Conservation (phyloP, 2,329 filamentous ascomycete species). For the Sclerotinia sclerotiorum region DNA sequence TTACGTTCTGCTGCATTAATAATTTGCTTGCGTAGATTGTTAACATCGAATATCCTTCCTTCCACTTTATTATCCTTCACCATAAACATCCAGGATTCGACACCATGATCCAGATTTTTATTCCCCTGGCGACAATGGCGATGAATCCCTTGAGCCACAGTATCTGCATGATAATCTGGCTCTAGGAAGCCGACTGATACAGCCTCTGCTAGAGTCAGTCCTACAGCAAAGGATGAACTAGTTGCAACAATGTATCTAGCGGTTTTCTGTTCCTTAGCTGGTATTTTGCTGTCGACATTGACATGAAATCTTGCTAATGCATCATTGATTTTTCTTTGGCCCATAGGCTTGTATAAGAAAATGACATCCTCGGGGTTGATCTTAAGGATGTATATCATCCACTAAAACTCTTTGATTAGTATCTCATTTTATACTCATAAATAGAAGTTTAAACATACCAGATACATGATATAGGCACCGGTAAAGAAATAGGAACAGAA, state of each 20-base stretch:
- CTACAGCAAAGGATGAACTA: constrained; percentile 14
- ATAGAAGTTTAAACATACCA: constrained; percentile 7
- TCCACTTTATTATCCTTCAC: constrained; percentile 1
- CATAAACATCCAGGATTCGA: constrained; percentile 11
- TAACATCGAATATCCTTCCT: background rate
- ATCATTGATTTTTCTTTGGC: background rate
- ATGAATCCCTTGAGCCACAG: constrained; percentile 7
- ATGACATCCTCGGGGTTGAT: background rate
- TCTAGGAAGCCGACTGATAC: constrained; percentile 6
- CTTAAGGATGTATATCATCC: background rate
- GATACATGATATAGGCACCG: background rate
- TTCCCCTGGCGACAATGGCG: constrained; percentile 9
- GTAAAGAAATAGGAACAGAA: constrained; percentile 15
- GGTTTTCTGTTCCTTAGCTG: background rate
- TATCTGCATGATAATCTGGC: constrained; percentile 9
- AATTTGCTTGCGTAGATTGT: constrained; percentile 9
- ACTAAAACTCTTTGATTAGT: constrained; percentile 13
- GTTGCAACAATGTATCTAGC: constrained; percentile 12
- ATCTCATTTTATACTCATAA: background rate
- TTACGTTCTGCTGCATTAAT: constrained; percentile 1
- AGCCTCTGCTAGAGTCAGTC: constrained; percentile 4
- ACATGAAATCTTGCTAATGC: constrained; percentile 4
- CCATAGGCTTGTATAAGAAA: constrained; percentile 1
- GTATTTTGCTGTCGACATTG: background rate
- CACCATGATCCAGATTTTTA: constrained; percentile 9